Conservation (phyloP, 176 grass and related monocot genomes). For the Musa schizocarpa region DNA sequence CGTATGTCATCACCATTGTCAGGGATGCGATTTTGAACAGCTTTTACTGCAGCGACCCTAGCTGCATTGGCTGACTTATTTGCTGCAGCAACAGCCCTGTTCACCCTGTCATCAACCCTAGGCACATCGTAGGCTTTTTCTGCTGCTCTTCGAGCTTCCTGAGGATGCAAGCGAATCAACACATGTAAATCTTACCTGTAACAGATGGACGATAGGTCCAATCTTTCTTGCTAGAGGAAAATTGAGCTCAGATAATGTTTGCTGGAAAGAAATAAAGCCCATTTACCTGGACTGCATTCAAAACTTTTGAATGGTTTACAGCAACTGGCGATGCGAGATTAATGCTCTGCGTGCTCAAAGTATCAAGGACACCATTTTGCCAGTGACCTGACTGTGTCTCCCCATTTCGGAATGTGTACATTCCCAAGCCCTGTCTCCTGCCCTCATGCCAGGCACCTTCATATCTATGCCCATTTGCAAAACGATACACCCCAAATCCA, state of each 20-base stretch:
- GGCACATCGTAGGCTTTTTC: slow-evolving; percentile 72
- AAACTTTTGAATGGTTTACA: slow-evolving; percentile 81
- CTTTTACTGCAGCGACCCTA: slow-evolving; percentile 87
- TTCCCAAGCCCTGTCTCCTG: slow-evolving; percentile 85
- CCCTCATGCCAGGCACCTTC: slow-evolving; percentile 98
- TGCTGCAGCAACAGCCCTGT: slow-evolving; percentile 63
- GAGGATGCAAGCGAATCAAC: slow-evolving; percentile 1
- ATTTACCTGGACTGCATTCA: slow-evolving; percentile 86
- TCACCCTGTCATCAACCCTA: slow-evolving; percentile 85
- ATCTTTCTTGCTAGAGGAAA: not conserved
- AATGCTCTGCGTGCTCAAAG: slow-evolving; percentile 71
- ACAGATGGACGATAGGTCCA: too few relatives aligned
- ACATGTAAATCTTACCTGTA: not conserved
- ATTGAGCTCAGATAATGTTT: not conserved
- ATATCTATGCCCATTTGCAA: slow-evolving; percentile 93
- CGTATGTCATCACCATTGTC: slow-evolving; percentile 46
- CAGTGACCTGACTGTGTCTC: slow-evolving; percentile 94
- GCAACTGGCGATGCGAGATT: slow-evolving; percentile 63
- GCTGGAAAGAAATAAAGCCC: too few relatives aligned
- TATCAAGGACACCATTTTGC: slow-evolving; percentile 77
- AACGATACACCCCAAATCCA: slow-evolving; percentile 89
- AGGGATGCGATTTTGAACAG: slow-evolving; percentile 64
- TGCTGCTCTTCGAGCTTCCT: slow-evolving; percentile 91
- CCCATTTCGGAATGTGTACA: slow-evolving; percentile 96
- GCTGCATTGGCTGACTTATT: slow-evolving; percentile 98